Conservation (phyloP, 1,139 yeast genomes). For the Debaryomyces sp. region DNA sequence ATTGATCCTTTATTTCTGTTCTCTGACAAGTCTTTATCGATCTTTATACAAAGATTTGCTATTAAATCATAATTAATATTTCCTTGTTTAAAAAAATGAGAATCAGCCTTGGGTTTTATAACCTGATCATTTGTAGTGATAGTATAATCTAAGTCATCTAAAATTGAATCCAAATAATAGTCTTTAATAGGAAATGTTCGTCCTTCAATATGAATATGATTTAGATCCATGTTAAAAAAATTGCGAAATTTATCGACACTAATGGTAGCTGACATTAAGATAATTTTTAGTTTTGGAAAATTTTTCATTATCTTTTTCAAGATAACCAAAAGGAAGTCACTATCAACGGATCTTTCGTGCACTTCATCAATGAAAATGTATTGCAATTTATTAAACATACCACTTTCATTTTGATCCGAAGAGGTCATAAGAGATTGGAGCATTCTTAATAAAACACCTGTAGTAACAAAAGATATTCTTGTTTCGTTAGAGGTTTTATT, state of each 20-base stretch:
- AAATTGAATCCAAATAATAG: conserved; percentile 65
- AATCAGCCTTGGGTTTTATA: conserved; percentile 61
- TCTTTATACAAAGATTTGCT: conserved; percentile 52
- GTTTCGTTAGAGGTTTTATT: conserved; percentile 65
- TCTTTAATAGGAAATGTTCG: conserved; percentile 91
- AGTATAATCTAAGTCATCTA: conserved; percentile 56
- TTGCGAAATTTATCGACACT: conserved; percentile 66
- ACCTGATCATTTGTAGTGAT: conserved; percentile 46
- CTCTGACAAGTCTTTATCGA: conserved; percentile 48
- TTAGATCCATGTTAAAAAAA: conserved; percentile 55
- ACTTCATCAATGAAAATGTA: conserved; percentile 92
- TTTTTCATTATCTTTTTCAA: conserved; percentile 58
- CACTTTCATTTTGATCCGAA: conserved; percentile 14
- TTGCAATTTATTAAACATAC: conserved; percentile 56
- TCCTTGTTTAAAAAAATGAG: conserved; percentile 64
- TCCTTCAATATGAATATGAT: conserved; percentile 82
- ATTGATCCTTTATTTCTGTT: conserved; percentile 68
- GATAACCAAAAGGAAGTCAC: conserved; percentile 80
- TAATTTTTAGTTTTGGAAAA: conserved; percentile 60
- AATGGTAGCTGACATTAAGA: conserved; percentile 95
- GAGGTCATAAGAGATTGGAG: conserved; percentile 53
- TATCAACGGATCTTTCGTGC: conserved; percentile 91
- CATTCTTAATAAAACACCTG: conserved; percentile 89
- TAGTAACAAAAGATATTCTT: conserved; percentile 81
- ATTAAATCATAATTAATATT: conserved; percentile 75